phyloP scores from a whole-genome alignment of 352 stramenopile species.

The Chrysophaeum taylorii region DNA sequence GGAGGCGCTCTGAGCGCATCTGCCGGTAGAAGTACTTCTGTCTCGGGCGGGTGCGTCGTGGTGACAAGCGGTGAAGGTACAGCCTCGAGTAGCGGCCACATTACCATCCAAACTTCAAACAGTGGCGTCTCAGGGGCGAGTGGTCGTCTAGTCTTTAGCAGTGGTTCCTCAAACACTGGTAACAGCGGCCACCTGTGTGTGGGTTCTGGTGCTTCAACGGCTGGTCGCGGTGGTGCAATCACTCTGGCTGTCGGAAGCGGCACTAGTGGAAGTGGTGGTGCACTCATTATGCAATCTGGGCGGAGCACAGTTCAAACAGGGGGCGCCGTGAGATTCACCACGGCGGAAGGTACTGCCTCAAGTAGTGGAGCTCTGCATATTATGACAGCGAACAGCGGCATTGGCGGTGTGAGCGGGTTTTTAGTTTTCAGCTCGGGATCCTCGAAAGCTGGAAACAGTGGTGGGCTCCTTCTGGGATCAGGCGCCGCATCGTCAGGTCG shows the following conservation, averaged over 20 bases:
- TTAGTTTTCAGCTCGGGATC: background rate
- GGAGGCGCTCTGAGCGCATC: too few relatives aligned
- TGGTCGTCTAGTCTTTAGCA: too few relatives aligned
- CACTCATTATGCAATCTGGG: too few relatives aligned
- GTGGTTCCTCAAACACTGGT: conserved; percentile 20
- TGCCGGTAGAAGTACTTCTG: too few relatives aligned
- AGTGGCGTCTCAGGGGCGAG: too few relatives aligned
- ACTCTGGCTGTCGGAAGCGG: conserved; percentile 24
- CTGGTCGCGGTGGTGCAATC: conserved; percentile 20
- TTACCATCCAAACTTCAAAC: conserved; percentile 33
- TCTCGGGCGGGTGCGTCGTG: background rate
- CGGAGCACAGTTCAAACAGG: too few relatives aligned
- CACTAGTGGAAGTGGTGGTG: too few relatives aligned
- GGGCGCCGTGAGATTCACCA: too few relatives aligned
- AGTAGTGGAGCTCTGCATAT: too few relatives aligned
- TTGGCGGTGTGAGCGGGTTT: background rate
- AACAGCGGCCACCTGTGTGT: conserved; percentile 25
- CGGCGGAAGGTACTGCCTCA: too few relatives aligned
- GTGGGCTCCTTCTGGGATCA: background rate
- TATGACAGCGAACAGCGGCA: background rate
- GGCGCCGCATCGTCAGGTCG: background rate
- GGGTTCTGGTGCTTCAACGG: conserved; percentile 15
- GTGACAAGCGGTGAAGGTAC: conserved; percentile 3
- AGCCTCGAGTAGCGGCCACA: too few relatives aligned
- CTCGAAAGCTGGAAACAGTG: background rate